Evolutionary conservation across 1,284 basidiomycete species (phyloP).

Genomic region (Stereum hirsutum): DNA sequence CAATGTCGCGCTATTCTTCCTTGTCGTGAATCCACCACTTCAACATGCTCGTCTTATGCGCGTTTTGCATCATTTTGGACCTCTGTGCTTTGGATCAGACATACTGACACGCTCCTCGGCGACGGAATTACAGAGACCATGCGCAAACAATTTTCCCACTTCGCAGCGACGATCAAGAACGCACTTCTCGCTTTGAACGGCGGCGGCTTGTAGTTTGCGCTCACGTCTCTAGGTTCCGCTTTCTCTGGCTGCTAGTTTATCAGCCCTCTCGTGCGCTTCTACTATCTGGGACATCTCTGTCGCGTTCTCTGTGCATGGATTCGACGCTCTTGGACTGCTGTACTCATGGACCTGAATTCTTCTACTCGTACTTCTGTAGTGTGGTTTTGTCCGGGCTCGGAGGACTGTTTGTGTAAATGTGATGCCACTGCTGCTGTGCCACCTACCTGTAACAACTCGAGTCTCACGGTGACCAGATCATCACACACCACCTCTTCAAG

Average conservation of each 20-base stretch:
- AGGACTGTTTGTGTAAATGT: too few relatives aligned
- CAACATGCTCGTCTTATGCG: not conserved
- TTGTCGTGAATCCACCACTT: not conserved
- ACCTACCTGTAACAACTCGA: too few relatives aligned
- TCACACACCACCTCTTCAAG: too few relatives aligned
- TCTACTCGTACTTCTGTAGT: too few relatives aligned
- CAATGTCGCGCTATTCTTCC: not conserved
- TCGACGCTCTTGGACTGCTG: too few relatives aligned
- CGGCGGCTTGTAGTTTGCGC: conserved; percentile 7
- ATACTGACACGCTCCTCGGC: too few relatives aligned
- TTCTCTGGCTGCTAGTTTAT: not conserved
- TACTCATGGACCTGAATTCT: too few relatives aligned
- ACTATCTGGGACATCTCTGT: not conserved
- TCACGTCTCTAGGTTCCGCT: too few relatives aligned
- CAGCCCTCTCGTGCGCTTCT: not conserved
- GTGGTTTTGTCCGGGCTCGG: too few relatives aligned
- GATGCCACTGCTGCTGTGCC: too few relatives aligned
- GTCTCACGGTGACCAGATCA: too few relatives aligned
- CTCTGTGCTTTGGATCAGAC: not conserved
- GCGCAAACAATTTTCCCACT: conserved; percentile 13
- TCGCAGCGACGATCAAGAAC: conserved; percentile 14
- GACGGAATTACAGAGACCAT: conserved; percentile 9
- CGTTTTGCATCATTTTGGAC: not conserved
- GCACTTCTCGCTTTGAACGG: conserved; percentile 13
- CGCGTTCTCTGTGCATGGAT: too few relatives aligned